Percentiles rank a stretch among this genome's conserved stretches.
Evolutionary conservation across 768 basidiomycete genomes (phyloP).

Genomic region (Rossbeevera mucosa): DNA sequence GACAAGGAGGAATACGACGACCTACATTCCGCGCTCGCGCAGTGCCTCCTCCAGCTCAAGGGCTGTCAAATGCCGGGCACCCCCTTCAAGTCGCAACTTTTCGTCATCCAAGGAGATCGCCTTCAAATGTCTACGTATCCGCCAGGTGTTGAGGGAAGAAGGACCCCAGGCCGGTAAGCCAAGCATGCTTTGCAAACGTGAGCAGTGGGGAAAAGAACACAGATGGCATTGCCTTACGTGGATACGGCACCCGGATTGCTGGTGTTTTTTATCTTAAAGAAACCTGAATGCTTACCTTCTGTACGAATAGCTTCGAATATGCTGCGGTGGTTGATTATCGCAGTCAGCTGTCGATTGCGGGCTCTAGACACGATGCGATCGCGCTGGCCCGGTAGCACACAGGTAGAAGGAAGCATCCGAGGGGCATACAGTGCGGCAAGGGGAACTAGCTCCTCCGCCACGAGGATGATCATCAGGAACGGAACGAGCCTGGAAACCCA

Average conservation of each 20-base stretch:
- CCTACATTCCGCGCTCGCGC: slow-evolving; percentile 76
- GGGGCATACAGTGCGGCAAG: slow-evolving; percentile 84
- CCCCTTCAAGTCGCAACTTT: slow-evolving; percentile 49
- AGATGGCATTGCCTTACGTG: slow-evolving; percentile 41
- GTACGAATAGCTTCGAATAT: slow-evolving; percentile 33
- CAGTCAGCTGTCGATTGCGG: slow-evolving; percentile 42
- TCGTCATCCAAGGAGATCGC: slow-evolving; percentile 57
- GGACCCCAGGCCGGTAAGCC: slow-evolving; percentile 39
- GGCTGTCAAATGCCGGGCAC: slow-evolving; percentile 41
- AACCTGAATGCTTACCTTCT: slow-evolving; percentile 33
- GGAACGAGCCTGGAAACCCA: slow-evolving; percentile 53
- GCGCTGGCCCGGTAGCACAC: slow-evolving; percentile 76
- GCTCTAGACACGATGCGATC: slow-evolving; percentile 56
- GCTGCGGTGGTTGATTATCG: slow-evolving; percentile 34
- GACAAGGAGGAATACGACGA: slow-evolving; percentile 5
- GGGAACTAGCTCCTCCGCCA: slow-evolving; percentile 80
- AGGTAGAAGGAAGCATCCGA: slow-evolving; percentile 80
- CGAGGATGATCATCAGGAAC: slow-evolving; percentile 66
- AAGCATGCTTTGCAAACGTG: slow-evolving; percentile 36
- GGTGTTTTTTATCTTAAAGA: slow-evolving; percentile 12
- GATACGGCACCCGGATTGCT: slow-evolving; percentile 42
- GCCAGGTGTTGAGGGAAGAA: slow-evolving; percentile 27
- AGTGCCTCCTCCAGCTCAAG: slow-evolving; percentile 62
- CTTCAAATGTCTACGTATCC: slow-evolving; percentile 36
- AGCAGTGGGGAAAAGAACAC: background rate